phyloP scores from a whole-genome alignment of 306 rosid genomes.

The Rosa multiflora region DNA sequence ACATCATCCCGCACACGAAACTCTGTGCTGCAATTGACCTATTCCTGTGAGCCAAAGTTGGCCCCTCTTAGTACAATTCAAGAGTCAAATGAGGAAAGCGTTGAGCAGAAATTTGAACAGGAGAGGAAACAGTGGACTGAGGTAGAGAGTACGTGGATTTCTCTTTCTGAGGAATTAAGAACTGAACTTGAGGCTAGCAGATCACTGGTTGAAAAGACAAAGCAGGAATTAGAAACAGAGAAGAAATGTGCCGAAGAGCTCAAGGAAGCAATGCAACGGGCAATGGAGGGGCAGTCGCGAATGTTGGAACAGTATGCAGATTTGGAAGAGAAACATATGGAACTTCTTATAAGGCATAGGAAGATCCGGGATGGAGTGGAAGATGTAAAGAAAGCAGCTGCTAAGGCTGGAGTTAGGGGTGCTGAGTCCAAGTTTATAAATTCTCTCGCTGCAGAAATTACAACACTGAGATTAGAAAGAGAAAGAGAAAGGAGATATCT shows the following conservation, averaged over 20 bases:
- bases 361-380: slow-evolving; percentile 82
- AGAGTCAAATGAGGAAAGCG: slow-evolving; percentile 45
- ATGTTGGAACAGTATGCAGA: slow-evolving; percentile 92
- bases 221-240: slow-evolving; percentile 79
- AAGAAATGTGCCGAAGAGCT: slow-evolving; percentile 82
- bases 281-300: slow-evolving; percentile 88
- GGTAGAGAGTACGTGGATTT: slow-evolving; percentile 92
- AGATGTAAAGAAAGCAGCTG: slow-evolving; percentile 93
- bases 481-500: slow-evolving; percentile 80
- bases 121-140: slow-evolving; percentile 90
- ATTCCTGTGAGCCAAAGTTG: slow-evolving; percentile 48
- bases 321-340: slow-evolving; percentile 94
- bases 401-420: slow-evolving; percentile 92
- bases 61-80: slow-evolving; percentile 54
- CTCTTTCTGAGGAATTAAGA: slow-evolving; percentile 82
- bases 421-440: slow-evolving; percentile 92
- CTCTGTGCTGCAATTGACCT: slow-evolving; percentile 62
- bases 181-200: slow-evolving; percentile 79
- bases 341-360: slow-evolving; percentile 82
- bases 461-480: slow-evolving; percentile 78
- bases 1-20: slow-evolving; percentile 51
- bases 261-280: slow-evolving; percentile 82
- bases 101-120: slow-evolving; percentile 57
- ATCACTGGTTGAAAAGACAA: slow-evolving; percentile 60
- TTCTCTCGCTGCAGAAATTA: slow-evolving; percentile 94